phyloP scores from a whole-genome alignment of 73 alveolate genomes.

The Halteria grandinella region DNA sequence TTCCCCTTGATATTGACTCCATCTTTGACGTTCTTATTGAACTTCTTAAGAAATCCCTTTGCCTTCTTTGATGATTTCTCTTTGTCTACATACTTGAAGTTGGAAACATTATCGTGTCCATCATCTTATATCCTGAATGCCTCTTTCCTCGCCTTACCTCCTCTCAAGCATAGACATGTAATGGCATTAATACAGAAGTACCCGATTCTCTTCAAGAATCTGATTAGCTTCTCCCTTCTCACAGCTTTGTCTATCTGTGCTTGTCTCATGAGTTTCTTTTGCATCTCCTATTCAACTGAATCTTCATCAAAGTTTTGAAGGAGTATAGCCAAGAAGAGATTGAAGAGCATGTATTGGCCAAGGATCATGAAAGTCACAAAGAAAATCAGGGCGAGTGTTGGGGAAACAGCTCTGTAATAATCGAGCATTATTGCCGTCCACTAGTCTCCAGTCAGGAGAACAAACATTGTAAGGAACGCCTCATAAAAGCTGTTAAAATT shows the following conservation, averaged over 20 bases:
- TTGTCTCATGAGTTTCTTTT: neutral
- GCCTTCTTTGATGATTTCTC: no score
- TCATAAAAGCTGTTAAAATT: constrained; percentile 60
- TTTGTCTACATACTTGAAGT: no score
- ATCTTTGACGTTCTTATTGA: no score
- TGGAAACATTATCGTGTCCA: no score
- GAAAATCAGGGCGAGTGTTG: constrained; percentile 6
- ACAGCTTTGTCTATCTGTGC: neutral
- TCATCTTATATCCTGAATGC: no score
- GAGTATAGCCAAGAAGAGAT: constrained; percentile 54
- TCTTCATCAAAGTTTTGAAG: constrained; percentile 24
- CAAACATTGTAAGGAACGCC: constrained; percentile 67
- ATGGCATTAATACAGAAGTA: neutral
- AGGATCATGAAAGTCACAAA: constrained; percentile 17
- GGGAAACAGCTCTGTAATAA: constrained; percentile 33
- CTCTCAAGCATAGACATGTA: neutral
- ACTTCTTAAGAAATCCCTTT: no score
- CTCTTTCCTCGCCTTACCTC: no score
- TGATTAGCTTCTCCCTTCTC: neutral
- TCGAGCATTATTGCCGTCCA: constrained; percentile 66
- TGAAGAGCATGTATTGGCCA: constrained; percentile 59
- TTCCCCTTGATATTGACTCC: neutral
- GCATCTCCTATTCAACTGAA: neutral
- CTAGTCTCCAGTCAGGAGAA: constrained; percentile 65
- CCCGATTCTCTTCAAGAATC: neutral